Percentiles rank a stretch among this genome's conserved stretches.
These are phyloP conservation scores for Miscanthus lutarioriparius DNA, from an alignment of 176 grass and related monocot species.

Conservation along the genomic window DNA sequence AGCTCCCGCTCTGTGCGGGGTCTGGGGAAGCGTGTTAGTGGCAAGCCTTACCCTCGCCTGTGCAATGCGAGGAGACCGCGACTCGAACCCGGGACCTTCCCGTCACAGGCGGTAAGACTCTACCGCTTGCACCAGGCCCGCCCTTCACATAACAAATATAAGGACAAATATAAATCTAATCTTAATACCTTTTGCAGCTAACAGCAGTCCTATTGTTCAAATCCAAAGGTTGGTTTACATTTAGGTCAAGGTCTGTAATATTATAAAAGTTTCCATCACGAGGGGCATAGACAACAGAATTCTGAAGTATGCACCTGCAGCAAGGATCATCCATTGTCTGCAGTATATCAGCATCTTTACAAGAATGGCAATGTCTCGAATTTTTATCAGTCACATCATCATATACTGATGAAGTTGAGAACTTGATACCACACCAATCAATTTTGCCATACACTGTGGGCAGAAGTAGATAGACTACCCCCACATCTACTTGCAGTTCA, in stretches of 20 bases:
- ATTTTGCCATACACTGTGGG: slow-evolving; percentile 60
- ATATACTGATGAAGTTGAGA: slow-evolving; percentile 37
- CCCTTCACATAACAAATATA: neutral
- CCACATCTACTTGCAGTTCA: slow-evolving; percentile 39
- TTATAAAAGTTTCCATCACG: slow-evolving; percentile 32
- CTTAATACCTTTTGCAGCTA: slow-evolving; percentile 55
- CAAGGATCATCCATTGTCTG: slow-evolving; percentile 60
- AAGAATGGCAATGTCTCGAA: slow-evolving; percentile 33
- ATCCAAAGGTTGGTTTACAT: slow-evolving; percentile 45
- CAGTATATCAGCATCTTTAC: slow-evolving; percentile 44
- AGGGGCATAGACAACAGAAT: slow-evolving; percentile 65
- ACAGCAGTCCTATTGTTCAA: slow-evolving; percentile 32
- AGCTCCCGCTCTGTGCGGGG: too few relatives aligned
- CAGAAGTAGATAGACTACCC: slow-evolving; percentile 71
- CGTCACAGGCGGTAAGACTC: too few relatives aligned
- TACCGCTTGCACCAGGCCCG: too few relatives aligned
- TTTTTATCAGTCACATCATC: slow-evolving; percentile 24
- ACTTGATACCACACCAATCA: slow-evolving; percentile 69
- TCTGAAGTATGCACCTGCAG: slow-evolving; percentile 57
- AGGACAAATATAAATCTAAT: slow-evolving; percentile 41
- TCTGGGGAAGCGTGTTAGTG: too few relatives aligned
- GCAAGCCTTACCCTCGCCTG: too few relatives aligned
- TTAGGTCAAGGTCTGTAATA: slow-evolving; percentile 46
- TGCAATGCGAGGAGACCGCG: too few relatives aligned
- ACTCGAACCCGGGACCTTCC: too few relatives aligned